Conservation (phyloP, 2,329 filamentous ascomycete species). For the Diaporthe citrichinensis region DNA sequence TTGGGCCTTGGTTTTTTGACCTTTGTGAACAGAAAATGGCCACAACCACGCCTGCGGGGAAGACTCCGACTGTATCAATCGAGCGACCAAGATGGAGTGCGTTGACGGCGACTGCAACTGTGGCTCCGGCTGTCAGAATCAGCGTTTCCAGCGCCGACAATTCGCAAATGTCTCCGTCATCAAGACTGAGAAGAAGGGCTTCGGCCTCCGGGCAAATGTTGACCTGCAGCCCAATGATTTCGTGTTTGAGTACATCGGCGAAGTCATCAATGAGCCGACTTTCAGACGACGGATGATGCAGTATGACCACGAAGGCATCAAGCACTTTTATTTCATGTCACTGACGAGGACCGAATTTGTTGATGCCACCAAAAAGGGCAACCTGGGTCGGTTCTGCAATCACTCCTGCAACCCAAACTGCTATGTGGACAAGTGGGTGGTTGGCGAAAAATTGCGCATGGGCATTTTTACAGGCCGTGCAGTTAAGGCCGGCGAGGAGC, state of each 20-base stretch:
- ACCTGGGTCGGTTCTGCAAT: conserved; percentile 97
- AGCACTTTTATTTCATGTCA: conserved; percentile 99
- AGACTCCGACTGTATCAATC: conserved; percentile 98
- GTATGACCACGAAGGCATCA: conserved; percentile 96
- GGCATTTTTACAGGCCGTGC: conserved; percentile 93
- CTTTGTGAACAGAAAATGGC: conserved; percentile 64
- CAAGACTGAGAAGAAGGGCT: conserved; percentile 98
- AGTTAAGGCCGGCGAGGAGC: conserved; percentile 90
- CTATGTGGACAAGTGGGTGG: conserved; percentile 99
- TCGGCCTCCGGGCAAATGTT: conserved; percentile 85
- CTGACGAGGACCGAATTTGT: conserved; percentile 97
- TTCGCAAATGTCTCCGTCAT: conserved; percentile 95
- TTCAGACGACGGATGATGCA: conserved; percentile 92
- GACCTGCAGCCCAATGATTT: conserved; percentile 88
- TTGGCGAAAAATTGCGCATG: conserved; percentile 97
- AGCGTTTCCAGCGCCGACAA: conserved; percentile 91
- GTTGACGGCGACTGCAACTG: conserved; percentile 86
- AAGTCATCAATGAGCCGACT: conserved; percentile 93
- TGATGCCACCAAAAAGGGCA: conserved; percentile 96
- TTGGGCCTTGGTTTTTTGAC: conserved; percentile 31
- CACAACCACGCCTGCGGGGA: conserved; percentile 91
- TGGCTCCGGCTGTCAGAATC: conserved; percentile 89
- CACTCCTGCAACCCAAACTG: conserved; percentile 99
- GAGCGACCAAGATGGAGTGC: conserved; percentile 98
- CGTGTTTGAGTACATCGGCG: conserved; percentile 98